Percentiles rank a stretch among this genome's conserved stretches.
Evolutionary conservation across 306 rosid species (phyloP).

Genomic region (Vigna unguiculata): DNA sequence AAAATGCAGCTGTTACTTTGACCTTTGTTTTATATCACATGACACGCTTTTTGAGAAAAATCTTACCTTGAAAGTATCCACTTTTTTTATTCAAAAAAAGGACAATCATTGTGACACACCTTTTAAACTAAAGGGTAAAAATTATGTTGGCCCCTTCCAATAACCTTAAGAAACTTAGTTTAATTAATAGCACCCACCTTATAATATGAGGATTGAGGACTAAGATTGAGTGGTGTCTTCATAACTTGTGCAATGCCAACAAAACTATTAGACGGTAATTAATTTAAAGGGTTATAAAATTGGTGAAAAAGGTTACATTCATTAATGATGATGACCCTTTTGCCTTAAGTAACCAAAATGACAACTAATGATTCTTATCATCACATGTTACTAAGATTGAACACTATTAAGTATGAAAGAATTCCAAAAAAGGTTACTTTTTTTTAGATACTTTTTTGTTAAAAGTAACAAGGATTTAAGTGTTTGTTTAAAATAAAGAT

Average conservation of each 20-base stretch:
- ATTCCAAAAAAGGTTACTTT: slow-evolving; percentile 36
- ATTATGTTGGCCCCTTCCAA: slow-evolving; percentile 11
- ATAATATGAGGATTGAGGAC: slow-evolving; percentile 26
- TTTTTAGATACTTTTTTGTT: no score
- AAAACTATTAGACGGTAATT: slow-evolving; percentile 12
- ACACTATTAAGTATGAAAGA: slow-evolving; percentile 46
- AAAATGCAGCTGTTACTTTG: background rate
- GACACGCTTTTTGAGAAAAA: slow-evolving; percentile 34
- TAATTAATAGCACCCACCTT: slow-evolving; percentile 12
- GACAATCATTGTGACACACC: slow-evolving; percentile 48
- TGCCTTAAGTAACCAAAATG: slow-evolving; percentile 50
- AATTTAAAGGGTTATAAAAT: background rate
- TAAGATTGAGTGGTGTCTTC: slow-evolving; percentile 41
- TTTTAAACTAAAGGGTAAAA: slow-evolving; percentile 43
- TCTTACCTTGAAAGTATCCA: slow-evolving; percentile 52
- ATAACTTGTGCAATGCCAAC: slow-evolving; percentile 5
- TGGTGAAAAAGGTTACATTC: slow-evolving; percentile 3
- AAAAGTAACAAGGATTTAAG: no score
- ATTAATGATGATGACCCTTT: slow-evolving; percentile 49
- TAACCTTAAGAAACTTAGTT: slow-evolving; percentile 22
- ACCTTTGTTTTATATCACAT: slow-evolving; percentile 30
- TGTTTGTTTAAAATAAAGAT: no score
- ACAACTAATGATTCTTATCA: slow-evolving; percentile 38
- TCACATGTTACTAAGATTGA: slow-evolving; percentile 47
- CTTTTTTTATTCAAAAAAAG: slow-evolving; percentile 37